These are phyloP conservation scores for Coemansia nantahalensis DNA, from an alignment of 192 early-diverging fungal species.

Conservation along the genomic window DNA sequence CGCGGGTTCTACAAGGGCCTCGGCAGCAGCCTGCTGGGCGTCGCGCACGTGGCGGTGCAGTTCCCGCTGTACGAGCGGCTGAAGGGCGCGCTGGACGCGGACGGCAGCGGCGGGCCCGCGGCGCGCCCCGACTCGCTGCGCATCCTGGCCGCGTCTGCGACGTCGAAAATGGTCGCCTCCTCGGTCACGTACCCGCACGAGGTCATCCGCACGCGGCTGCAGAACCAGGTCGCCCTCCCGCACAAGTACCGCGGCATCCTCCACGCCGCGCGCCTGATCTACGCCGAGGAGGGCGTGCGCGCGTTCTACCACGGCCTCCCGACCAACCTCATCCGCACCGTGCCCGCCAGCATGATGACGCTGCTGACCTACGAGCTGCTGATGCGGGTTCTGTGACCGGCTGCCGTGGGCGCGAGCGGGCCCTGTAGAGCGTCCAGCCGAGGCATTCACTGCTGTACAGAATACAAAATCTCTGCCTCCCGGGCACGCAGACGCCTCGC, in stretches of 20 bases:
- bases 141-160: conserved; percentile 78
- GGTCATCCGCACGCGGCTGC: conserved; percentile 88
- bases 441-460: too few species aligned
- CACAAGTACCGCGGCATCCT: conserved; percentile 81
- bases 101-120: conserved; percentile 13
- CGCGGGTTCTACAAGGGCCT: conserved; percentile 91
- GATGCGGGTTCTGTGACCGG: conserved; percentile 54
- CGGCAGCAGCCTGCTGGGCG: conserved; percentile 86
- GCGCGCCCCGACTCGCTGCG: conserved; percentile 44
- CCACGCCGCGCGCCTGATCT: conserved; percentile 72
- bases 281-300: conserved; percentile 70
- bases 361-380: conserved; percentile 88
- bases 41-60: conserved; percentile 89
- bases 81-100: conserved; percentile 52
- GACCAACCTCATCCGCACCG: conserved; percentile 84
- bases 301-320: conserved; percentile 88
- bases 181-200: conserved; percentile 95
- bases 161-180: conserved; percentile 88
- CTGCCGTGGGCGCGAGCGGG: too few species aligned
- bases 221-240: conserved; percentile 74
- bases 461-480: too few species aligned
- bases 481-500: too few species aligned
- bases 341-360: conserved; percentile 82
- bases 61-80: conserved; percentile 96
- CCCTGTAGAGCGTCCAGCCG: too few species aligned